A percentile compares a stretch with the other conserved stretches of the same genome.
Evolutionary conservation across 2,329 filamentous ascomycete species (phyloP).

Genomic region (Aspergillus spinulosporus): DNA sequence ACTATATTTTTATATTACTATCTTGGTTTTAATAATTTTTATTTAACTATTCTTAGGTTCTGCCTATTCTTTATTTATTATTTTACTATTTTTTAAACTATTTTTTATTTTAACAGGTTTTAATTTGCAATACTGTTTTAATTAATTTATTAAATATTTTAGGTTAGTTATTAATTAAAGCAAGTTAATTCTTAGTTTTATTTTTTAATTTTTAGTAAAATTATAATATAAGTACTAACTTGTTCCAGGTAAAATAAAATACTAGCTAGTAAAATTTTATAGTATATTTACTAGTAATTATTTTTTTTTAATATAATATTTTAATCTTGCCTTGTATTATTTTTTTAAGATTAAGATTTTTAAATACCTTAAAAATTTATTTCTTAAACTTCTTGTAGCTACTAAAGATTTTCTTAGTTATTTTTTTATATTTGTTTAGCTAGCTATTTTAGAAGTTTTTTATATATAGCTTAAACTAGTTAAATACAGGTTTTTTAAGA

Average conservation of each 20-base stretch:
- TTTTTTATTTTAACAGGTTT: background rate
- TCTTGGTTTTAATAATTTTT: no score
- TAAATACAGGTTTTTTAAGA: background rate
- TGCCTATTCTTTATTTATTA: background rate
- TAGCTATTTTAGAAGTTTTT: background rate
- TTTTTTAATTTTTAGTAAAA: background rate
- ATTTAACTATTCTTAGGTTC: no score
- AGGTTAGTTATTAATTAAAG: background rate
- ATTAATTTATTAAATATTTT: background rate
- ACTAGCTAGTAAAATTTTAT: background rate
- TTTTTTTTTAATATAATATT: background rate
- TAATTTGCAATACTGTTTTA: constrained; percentile 1
- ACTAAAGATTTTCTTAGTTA: background rate
- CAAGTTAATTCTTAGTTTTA: no score
- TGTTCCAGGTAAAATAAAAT: background rate
- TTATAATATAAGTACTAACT: background rate
- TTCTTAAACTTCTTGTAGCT: background rate
- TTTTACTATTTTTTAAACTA: background rate
- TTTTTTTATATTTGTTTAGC: background rate
- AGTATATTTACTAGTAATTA: background rate
- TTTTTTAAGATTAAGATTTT: background rate
- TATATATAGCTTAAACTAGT: background rate
- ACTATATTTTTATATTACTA: no score
- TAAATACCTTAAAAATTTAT: background rate
- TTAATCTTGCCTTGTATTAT: background rate